Conservation (phyloP, 768 basidiomycete species). For the Suillus brevipes region DNA sequence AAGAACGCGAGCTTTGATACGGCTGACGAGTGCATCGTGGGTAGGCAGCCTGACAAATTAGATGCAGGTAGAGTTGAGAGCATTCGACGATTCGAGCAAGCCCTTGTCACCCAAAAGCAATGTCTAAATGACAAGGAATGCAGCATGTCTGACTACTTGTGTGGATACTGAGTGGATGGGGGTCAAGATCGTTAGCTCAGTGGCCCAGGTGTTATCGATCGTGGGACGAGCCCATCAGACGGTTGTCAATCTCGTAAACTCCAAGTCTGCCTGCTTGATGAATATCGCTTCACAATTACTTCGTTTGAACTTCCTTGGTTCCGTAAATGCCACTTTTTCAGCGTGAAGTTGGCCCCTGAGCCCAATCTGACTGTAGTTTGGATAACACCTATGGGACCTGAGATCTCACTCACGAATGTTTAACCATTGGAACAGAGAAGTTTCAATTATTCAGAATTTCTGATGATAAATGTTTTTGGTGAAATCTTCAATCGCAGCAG, state of each 20-base stretch:
- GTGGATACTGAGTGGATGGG: background rate
- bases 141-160: conserved; percentile 14
- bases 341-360: background rate
- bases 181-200: background rate
- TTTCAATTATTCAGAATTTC: background rate
- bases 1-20: conserved; percentile 74
- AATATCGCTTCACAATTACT: background rate
- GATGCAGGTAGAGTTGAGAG: conserved; percentile 9
- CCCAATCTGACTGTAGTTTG: background rate
- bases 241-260: background rate
- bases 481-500: background rate
- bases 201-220: background rate
- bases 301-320: background rate
- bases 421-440: background rate
- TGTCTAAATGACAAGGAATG: conserved; percentile 7
- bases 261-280: background rate
- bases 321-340: background rate
- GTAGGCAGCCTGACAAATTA: conserved; percentile 32
- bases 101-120: background rate
- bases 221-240: background rate
- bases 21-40: conserved; percentile 55
- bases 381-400: background rate
- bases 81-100: conserved; percentile 15
- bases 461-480: background rate
- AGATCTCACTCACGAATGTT: background rate